Base-by-base conservation (phyloP, 75 land plant species). In the Chamaecyparis obtusa region DNA sequence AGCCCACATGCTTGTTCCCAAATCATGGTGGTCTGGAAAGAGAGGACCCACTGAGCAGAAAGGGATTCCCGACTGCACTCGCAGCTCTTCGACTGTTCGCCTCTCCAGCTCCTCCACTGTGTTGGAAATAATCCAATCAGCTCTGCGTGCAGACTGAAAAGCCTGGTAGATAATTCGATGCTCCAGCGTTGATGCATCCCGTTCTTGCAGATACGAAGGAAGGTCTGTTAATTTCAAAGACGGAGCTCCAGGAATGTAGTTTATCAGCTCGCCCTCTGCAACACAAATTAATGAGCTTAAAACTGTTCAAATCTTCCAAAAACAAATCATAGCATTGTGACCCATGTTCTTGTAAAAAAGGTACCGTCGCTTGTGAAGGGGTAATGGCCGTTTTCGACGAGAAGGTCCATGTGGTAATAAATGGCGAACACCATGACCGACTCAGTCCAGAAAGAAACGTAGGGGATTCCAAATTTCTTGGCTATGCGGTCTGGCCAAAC, bases 381-480 rank as follows among this genome's bases (percentile, higher is more conserved):
- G 89, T 69, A 39, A 90, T 91, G 4, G 91, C 83, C 75, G 8
- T 93, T 56, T 5, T 43, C n/a, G 76, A 46, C 71, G 2, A 91
- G 91, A 2, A 91, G 85, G 41, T 88, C 89, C 88, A 83, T 51
- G 86, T 91, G 90, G 71, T 87, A 87, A 77, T 90, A 87, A 0
- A 90, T 83, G 14, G 91, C 60, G 55, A 88, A 87, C n/a, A 91
- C 88, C 35, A 91, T 69, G 60, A 90, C 91, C 9, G 91, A 85
- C 81, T 93, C 88, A 3, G 91, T 93, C 91, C 91, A 93, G 75
- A 93, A 91, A 0, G 90, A 88, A 13, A 88, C 88, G 64, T 87
- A 39, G 1, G 92, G 87, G 11, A 93, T 46, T 11, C 75, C 54
- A 60, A 89, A 86, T 87, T 90, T 91, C 77, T 79, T 87, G 48